Percentiles rank a stretch among this genome's conserved stretches.
These are phyloP conservation scores for Paramecium tetraurelia DNA, from an alignment of 73 alveolate genomes.

Conservation along the genomic window DNA sequence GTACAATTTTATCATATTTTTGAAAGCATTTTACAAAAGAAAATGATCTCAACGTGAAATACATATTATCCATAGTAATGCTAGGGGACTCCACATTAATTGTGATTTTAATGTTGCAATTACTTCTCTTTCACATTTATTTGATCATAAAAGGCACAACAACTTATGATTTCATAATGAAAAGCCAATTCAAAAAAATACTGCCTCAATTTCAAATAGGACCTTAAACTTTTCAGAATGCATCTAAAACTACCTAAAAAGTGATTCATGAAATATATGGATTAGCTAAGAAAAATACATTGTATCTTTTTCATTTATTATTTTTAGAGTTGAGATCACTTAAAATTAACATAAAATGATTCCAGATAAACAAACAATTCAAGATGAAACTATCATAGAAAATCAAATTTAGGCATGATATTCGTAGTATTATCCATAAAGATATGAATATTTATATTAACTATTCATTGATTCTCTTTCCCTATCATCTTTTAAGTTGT, in stretches of 20 bases:
- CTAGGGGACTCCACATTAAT: not conserved
- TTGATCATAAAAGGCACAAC: not conserved
- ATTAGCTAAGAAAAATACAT: not conserved
- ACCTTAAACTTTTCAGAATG: not conserved
- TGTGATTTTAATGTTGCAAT: not conserved
- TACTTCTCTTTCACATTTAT: not conserved
- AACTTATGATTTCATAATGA: not conserved
- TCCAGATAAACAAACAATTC: not conserved
- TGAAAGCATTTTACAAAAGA: not conserved
- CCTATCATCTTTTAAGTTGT: not conserved
- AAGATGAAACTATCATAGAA: not conserved
- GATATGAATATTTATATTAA: not conserved
- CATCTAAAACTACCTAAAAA: not conserved
- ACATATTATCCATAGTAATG: not conserved
- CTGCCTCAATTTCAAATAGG: not conserved
- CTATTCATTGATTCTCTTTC: not conserved
- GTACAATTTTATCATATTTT: not conserved
- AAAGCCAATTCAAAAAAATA: not conserved
- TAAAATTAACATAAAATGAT: not conserved
- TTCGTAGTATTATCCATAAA: not conserved
- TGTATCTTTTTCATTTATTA: not conserved
- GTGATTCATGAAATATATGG: not conserved
- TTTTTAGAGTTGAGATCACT: not conserved
- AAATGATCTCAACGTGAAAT: not conserved
- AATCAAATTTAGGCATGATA: not conserved